Percentiles rank a stretch among this genome's conserved stretches.
Conservation (phyloP, 805 yeast genomes). For the Spathaspora passalidarum region DNA sequence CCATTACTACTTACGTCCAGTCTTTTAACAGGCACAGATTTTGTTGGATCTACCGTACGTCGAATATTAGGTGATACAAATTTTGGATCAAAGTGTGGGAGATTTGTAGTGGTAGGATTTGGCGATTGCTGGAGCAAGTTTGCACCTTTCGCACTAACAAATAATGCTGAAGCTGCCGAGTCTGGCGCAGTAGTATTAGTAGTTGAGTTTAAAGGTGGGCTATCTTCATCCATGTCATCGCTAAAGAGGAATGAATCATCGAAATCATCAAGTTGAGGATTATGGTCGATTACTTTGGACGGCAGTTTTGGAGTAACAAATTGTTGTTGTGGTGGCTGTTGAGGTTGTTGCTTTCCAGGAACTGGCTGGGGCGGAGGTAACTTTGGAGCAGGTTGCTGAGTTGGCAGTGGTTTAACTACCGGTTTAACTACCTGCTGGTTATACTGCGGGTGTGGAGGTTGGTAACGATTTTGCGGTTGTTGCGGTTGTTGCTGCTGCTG, state of each 20-base stretch:
- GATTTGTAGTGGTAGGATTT: conserved; percentile 36
- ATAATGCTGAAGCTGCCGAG: conserved; percentile 20
- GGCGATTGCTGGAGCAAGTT: conserved; percentile 46
- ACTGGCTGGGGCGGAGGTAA: not conserved
- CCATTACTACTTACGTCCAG: conserved; percentile 11
- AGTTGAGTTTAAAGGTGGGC: not conserved
- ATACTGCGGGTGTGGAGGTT: not conserved
- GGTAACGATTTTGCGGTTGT: not conserved
- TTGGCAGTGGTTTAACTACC: not conserved
- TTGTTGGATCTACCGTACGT: conserved; percentile 61
- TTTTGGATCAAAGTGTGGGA: conserved; percentile 54
- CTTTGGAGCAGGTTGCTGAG: not conserved
- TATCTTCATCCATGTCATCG: conserved; percentile 33
- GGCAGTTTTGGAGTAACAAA: conserved; percentile 10
- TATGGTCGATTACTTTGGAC: not conserved
- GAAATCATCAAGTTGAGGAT: conserved; percentile 18
- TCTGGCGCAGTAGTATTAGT: not conserved
- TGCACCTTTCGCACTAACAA: conserved; percentile 67
- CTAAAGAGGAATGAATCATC: conserved; percentile 41
- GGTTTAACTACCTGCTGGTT: not conserved
- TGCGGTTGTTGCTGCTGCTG: not conserved
- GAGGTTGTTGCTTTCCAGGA: not conserved
- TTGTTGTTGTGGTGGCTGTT: not conserved
- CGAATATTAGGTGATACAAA: conserved; percentile 49
- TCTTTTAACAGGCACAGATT: conserved; percentile 61